These are phyloP conservation scores for Melastoma candidum DNA, from an alignment of 441 rosid genomes.

Conservation along the genomic window DNA sequence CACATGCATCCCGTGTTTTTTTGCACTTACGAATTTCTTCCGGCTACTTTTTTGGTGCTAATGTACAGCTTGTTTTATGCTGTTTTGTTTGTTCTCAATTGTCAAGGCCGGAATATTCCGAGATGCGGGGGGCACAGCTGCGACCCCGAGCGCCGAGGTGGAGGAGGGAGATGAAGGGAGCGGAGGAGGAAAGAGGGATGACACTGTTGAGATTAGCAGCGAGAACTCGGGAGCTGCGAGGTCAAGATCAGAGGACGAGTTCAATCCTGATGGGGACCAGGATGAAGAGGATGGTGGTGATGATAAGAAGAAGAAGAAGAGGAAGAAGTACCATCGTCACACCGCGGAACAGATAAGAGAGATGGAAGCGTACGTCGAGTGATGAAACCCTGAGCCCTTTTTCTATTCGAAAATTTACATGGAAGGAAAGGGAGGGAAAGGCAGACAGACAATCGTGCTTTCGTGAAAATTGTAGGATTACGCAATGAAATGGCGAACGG, in stretches of 20 bases:
- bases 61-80: background rate
- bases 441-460: too few species aligned
- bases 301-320: constrained; percentile 58
- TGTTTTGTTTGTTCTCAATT: background rate
- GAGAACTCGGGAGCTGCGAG: constrained; percentile 86
- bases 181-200: constrained; percentile 42
- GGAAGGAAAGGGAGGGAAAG: too few species aligned
- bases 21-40: background rate
- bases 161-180: constrained; percentile 46
- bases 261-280: constrained; percentile 48
- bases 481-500: too few species aligned
- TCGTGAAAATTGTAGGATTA: too few species aligned
- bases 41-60: background rate
- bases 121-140: constrained; percentile 38
- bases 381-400: too few species aligned
- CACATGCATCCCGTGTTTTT: too few species aligned
- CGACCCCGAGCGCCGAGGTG: constrained; percentile 28
- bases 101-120: constrained; percentile 88
- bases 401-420: too few species aligned
- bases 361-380: constrained; percentile 75
- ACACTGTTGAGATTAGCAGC: constrained; percentile 83
- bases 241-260: constrained; percentile 78
- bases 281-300: constrained; percentile 41
- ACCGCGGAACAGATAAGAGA: constrained; percentile 88
- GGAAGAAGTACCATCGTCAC: constrained; percentile 94